Base-by-base conservation (phyloP, 108 stramenopile species). In the Nitzschia palea region DNA sequence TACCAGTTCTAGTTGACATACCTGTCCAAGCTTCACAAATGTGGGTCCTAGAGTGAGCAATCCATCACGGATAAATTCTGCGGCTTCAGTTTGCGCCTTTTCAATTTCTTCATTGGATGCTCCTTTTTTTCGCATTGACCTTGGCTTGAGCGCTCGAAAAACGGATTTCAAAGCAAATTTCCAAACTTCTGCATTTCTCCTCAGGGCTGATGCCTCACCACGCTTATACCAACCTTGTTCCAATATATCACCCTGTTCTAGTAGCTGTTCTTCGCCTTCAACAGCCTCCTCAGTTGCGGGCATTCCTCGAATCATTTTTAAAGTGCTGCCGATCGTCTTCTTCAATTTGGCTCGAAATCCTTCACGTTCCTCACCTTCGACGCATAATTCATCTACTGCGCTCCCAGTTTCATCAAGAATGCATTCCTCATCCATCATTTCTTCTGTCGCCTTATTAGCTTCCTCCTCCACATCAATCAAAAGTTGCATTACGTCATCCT, bases 11-110 rank as follows among this genome's bases (percentile, higher is more conserved):
- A 65, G 14, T 51, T 23, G 0, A 84, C 82, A 48, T 48, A 48
- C 47, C 60, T 89, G 88, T 30, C 88, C 88, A 67, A 98, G 69
- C 73, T 98, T 98, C 60, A 98, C 95, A 80, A 98, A 98, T 1
- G 90, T 96, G 9, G 97, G 97, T 29, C 97, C 97, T 51, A 98
- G 70, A 45, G 73, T 82, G 28, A 98, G 72, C 64, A 96, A 74
- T 10, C 85, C 87, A 69, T 94, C 92, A 23, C 93, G 80, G 61
- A 95, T 86, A 55, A 91, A 93, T n/a, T 72, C 76, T 30, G 95
- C 95, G 0, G 92, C 90, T 48, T 78, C 87, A 6, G 62, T 78
- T 67, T 84, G 80, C 4, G 89, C 91, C 31, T 75, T 60, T 34
- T 80, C 54, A 25, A 89, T 65, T 62, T 86, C 89, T 43, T 84